These are phyloP conservation scores for Podospora bellae-mahoneyi DNA, from an alignment of 495 filamentous ascomycete species.

Conservation along the genomic window DNA sequence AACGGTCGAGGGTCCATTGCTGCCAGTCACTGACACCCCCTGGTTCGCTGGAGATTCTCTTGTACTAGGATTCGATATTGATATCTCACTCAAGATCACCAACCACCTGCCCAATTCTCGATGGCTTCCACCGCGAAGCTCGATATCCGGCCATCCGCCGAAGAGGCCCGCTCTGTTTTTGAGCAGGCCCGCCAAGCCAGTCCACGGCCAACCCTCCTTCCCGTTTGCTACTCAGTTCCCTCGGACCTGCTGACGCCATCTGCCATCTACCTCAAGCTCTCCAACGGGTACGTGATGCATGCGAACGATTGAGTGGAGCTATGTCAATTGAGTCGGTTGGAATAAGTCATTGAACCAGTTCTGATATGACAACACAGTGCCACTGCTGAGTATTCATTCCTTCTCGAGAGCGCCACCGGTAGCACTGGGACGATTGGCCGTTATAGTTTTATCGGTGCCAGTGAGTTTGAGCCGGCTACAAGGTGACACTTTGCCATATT, in stretches of 20 bases:
- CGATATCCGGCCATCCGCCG: conserved; percentile 29
- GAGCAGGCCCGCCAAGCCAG: conserved; percentile 26
- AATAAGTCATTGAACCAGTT: conserved; percentile 8
- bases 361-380: conserved; percentile 39
- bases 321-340: background rate
- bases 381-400: conserved; percentile 74
- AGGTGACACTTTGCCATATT: background rate
- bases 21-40: background rate
- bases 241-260: conserved; percentile 91
- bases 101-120: background rate
- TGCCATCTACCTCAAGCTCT: conserved; percentile 85
- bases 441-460: conserved; percentile 91
- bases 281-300: conserved; percentile 26
- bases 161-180: conserved; percentile 28
- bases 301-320: background rate
- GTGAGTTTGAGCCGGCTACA: conserved; percentile 29
- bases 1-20: background rate
- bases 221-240: conserved; percentile 78
- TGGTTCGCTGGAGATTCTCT: conserved; percentile 1
- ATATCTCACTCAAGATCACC: background rate
- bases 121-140: conserved; percentile 28
- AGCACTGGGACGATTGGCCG: conserved; percentile 88
- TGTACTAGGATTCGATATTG: background rate
- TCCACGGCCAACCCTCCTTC: conserved; percentile 67
- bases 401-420: conserved; percentile 92